Evolutionary conservation across 2,329 filamentous ascomycete species (phyloP), one percentile per base, ranked within the genome.

Genomic region (Tolypocladium ophioglossoides): DNA sequence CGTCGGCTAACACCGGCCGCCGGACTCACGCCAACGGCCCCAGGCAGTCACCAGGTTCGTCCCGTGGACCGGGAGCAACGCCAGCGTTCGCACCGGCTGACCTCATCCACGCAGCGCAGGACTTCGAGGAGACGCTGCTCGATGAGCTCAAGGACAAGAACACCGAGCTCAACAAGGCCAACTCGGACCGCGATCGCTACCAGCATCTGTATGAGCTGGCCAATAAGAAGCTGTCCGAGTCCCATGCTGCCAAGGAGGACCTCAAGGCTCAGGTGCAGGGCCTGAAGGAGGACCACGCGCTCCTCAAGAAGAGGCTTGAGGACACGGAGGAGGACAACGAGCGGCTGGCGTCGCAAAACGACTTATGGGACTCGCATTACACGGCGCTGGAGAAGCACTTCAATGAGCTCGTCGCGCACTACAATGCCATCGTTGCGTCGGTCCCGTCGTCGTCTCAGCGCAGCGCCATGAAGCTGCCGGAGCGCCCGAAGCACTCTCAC

Each of bases 211-310:
- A 63, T 40, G 63, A 68, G 38, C 58, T 62, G 53, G 62, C 64
- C 51, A 66, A 56, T 52, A 62, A 63, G 55, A 68, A 66, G 57
- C 56, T 68, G 32, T 61, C 64, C 24, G 64, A 68, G 46, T 55
- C 56, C 34, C 64, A 59, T 40, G 34, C 56, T 30, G 49, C 53
- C 51, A 57, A 58, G 16, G 50, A 58, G 40, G 58, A 59, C n/a
- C 47, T 63, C 49, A 59, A 61, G 46, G 32, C 52, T 16, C 56
- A 61, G 44, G 41, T 52, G 9, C 54, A 57, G 22, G 40, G 52
- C 6, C 46, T 59, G 34, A 59, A 59, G 49, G 59, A 62, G 0
- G 52, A 54, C 51, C 53, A 52, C 32, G 46, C 55, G 27, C 34
- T 50, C 10, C 39, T 58, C 34, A 58, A 62, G 18, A 52, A 60